Evolutionary conservation across 768 basidiomycete genomes (phyloP).

Genomic region (Leccinum uliginosum): DNA sequence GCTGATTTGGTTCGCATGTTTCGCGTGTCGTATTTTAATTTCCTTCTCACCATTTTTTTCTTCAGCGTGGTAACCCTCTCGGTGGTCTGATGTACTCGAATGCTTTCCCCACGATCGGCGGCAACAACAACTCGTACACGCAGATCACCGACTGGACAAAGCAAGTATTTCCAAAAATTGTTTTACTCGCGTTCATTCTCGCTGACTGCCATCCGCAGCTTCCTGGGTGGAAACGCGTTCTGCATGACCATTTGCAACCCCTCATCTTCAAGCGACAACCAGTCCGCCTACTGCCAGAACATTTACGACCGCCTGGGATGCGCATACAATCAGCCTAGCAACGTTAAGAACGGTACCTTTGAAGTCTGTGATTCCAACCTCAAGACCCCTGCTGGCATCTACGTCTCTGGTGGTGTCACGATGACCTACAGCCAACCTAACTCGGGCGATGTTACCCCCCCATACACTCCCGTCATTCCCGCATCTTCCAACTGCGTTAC

Average conservation of each 20-base stretch:
- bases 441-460: constrained; percentile 29
- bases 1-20: constrained; percentile 50
- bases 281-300: constrained; percentile 60
- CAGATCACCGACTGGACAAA: constrained; percentile 68
- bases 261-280: constrained; percentile 32
- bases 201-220: constrained; percentile 29
- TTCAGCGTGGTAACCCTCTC: constrained; percentile 73
- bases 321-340: constrained; percentile 66
- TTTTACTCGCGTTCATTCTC: neutral
- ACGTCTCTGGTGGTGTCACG: constrained; percentile 37
- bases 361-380: constrained; percentile 63
- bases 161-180: constrained; percentile 31
- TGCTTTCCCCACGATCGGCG: constrained; percentile 40
- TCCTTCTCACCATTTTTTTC: constrained; percentile 4
- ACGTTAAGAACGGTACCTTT: constrained; percentile 54
- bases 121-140: constrained; percentile 36
- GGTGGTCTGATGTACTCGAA: constrained; percentile 68
- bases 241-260: constrained; percentile 75
- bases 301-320: constrained; percentile 71
- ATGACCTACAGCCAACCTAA: constrained; percentile 42
- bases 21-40: constrained; percentile 5
- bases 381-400: constrained; percentile 58
- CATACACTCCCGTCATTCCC: constrained; percentile 40
- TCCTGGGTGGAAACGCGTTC: constrained; percentile 62
- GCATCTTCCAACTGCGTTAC: constrained; percentile 43